phyloP scores from a whole-genome alignment of 116 monocot genomes.

The Zostera marina region DNA sequence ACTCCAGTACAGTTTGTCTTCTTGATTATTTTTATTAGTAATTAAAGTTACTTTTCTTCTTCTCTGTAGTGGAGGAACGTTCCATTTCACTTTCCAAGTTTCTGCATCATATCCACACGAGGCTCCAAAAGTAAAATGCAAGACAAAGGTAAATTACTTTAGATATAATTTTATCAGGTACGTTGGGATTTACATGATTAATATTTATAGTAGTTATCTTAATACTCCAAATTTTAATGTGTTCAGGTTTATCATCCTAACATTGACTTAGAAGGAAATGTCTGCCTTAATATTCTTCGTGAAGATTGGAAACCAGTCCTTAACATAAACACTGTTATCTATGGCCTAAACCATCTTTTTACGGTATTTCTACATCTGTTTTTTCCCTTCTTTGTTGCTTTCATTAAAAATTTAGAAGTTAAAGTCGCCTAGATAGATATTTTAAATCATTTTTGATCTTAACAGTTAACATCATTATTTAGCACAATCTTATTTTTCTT shows the following conservation, averaged over 20 bases:
- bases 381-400: neutral
- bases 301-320: constrained; percentile 99
- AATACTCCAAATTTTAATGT: neutral
- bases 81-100: constrained; percentile 68
- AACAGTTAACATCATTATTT: no score
- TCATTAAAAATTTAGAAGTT: neutral
- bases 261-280: constrained; percentile 96
- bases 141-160: constrained; percentile 66
- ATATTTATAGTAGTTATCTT: neutral
- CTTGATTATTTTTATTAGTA: neutral
- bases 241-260: constrained; percentile 96
- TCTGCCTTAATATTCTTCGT: constrained; percentile 90
- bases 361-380: constrained; percentile 31
- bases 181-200: neutral
- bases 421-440: no score
- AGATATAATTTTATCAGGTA: neutral
- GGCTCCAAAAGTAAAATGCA: constrained; percentile 94
- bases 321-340: constrained; percentile 92
- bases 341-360: constrained; percentile 92
- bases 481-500: no score
- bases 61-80: constrained; percentile 53
- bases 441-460: no score
- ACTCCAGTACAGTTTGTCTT: constrained; percentile 1
- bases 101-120: constrained; percentile 86
- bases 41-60: neutral